Evolutionary conservation across 23 red algal species (phyloP).

Genomic region (Gracilaria domingensis): DNA sequence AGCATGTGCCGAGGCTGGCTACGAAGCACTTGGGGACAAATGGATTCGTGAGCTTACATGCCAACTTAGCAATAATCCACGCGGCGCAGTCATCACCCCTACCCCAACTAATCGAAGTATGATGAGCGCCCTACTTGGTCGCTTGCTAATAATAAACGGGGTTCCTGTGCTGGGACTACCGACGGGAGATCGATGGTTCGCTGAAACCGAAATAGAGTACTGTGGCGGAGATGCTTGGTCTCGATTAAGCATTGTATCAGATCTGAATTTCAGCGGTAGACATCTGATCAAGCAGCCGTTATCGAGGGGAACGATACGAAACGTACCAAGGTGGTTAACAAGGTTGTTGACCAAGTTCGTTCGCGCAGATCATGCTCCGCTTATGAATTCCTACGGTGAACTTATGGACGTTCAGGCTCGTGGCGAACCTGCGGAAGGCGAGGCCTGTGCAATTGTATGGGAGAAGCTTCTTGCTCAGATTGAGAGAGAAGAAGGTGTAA

Average conservation of each 20-base stretch:
- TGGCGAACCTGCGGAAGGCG: neutral
- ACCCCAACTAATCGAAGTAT: constrained; percentile 17
- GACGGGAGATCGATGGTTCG: constrained; percentile 28
- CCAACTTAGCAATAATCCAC: neutral
- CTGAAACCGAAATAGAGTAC: neutral
- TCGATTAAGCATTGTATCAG: constrained; percentile 21
- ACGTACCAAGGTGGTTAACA: constrained; percentile 15
- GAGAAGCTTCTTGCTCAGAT: constrained; percentile 2
- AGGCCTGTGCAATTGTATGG: constrained; percentile 13
- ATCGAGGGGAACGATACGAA: constrained; percentile 2
- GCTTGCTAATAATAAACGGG: constrained; percentile 23
- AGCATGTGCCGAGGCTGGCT: constrained; percentile 20
- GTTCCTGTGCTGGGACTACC: neutral
- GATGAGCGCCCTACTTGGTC: neutral
- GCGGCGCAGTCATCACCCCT: constrained; percentile 9
- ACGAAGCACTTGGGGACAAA: constrained; percentile 29
- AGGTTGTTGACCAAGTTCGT: constrained; percentile 28
- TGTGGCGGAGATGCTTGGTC: neutral
- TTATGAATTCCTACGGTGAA: neutral
- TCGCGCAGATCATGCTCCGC: neutral
- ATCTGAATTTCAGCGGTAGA: constrained; percentile 34
- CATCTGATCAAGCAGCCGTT: constrained; percentile 18
- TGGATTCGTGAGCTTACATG: constrained; percentile 24
- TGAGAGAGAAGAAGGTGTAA: neutral
- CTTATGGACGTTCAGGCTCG: neutral